A percentile compares a stretch with the other conserved stretches of the same genome.
Conservation (phyloP, 106 monocot genomes). For the Xerophyta viscosa region DNA sequence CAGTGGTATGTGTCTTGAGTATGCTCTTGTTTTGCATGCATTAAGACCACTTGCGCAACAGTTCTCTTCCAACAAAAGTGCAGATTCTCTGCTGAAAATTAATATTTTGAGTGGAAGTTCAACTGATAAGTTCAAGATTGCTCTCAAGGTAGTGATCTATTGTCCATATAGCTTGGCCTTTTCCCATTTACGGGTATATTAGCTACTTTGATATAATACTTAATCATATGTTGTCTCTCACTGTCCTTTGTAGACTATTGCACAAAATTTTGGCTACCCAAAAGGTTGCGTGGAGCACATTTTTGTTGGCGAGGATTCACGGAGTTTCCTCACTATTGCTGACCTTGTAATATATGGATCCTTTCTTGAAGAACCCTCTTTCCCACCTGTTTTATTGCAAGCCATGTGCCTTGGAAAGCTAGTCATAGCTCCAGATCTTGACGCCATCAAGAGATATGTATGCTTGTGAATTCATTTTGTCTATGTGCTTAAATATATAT, state of each 20-base stretch:
- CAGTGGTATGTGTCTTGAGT: conserved; percentile 73
- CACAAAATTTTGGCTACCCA: conserved; percentile 44
- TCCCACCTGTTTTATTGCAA: conserved; percentile 60
- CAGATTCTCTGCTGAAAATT: conserved; percentile 53
- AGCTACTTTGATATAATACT: not conserved
- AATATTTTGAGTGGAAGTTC: conserved; percentile 42
- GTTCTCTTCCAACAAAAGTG: conserved; percentile 28
- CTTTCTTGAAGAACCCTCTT: conserved; percentile 88
- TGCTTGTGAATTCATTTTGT: too few species aligned
- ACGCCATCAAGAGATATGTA: conserved; percentile 80
- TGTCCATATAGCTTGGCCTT: not conserved
- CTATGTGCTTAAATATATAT: conserved; percentile 1
- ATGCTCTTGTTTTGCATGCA: conserved; percentile 74
- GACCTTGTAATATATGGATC: conserved; percentile 90
- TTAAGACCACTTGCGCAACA: conserved; percentile 36
- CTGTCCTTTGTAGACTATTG: conserved; percentile 35
- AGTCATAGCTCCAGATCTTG: conserved; percentile 81
- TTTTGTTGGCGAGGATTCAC: conserved; percentile 24
- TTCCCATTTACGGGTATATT: not conserved
- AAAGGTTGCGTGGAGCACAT: conserved; percentile 35
- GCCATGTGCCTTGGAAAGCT: conserved; percentile 85
- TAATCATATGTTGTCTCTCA: not conserved
- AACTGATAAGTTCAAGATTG: conserved; percentile 27
- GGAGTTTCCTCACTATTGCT: conserved; percentile 43
- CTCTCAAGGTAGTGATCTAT: conserved; percentile 81